phyloP scores from a whole-genome alignment of 148 eudicot genomes.

The Camellia granthamiana region DNA sequence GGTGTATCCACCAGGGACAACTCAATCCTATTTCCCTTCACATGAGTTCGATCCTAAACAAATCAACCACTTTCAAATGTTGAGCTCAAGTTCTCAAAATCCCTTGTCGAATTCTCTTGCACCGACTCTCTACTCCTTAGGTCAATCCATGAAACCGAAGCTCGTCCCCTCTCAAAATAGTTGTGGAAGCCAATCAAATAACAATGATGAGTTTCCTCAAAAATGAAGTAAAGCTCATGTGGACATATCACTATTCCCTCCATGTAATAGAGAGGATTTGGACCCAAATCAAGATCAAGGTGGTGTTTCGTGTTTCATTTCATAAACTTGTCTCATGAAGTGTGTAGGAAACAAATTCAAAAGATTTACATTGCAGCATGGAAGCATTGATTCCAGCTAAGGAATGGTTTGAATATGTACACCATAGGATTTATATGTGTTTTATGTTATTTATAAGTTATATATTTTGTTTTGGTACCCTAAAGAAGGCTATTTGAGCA shows the following conservation, averaged over 20 bases:
- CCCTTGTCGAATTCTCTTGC: slow-evolving; percentile 19
- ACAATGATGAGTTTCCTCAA: slow-evolving; percentile 14
- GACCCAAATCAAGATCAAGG: too few species aligned
- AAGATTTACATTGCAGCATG: too few species aligned
- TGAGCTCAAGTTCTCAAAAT: slow-evolving; percentile 22
- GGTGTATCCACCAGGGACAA: slow-evolving; percentile 21
- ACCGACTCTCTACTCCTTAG: slow-evolving; percentile 23
- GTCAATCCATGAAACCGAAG: slow-evolving; percentile 22
- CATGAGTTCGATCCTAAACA: slow-evolving; percentile 27
- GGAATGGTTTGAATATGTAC: too few species aligned
- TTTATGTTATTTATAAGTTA: too few species aligned
- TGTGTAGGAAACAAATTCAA: too few species aligned
- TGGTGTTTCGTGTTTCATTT: too few species aligned
- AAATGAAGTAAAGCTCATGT: not conserved
- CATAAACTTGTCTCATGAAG: too few species aligned
- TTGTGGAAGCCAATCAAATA: slow-evolving; percentile 19
- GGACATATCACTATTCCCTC: not conserved
- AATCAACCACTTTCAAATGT: slow-evolving; percentile 30
- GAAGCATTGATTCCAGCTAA: too few species aligned
- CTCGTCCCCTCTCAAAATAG: slow-evolving; percentile 12
- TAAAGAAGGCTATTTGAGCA: too few species aligned
- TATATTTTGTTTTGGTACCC: too few species aligned
- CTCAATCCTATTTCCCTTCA: slow-evolving; percentile 23
- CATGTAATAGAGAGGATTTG: too few species aligned
- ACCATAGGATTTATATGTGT: too few species aligned